Evolutionary conservation across 2,329 filamentous ascomycete genomes (phyloP).

Genomic region (Chalaropsis thielavioides): DNA sequence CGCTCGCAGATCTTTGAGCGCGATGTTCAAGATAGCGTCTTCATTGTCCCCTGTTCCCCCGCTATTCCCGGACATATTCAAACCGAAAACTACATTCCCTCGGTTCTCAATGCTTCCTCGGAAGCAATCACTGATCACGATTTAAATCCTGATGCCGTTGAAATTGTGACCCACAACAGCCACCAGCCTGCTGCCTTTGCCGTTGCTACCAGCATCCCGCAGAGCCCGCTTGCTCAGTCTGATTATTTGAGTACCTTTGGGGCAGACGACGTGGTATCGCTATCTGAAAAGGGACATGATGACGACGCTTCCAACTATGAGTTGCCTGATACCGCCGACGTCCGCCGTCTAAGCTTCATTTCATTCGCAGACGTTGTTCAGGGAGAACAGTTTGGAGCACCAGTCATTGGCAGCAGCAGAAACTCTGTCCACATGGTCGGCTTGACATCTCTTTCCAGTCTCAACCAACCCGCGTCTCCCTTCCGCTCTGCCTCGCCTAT

Average conservation of each 20-base stretch:
- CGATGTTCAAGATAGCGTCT: slow-evolving; percentile 69
- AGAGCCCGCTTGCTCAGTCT: slow-evolving; percentile 25
- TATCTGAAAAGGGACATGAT: slow-evolving; percentile 34
- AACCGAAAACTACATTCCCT: slow-evolving; percentile 85
- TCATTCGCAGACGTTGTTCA: slow-evolving; percentile 94
- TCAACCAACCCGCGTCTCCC: slow-evolving; percentile 63
- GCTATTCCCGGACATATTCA: slow-evolving; percentile 89
- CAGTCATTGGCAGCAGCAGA: slow-evolving; percentile 37
- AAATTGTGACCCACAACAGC: slow-evolving; percentile 76
- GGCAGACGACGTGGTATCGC: slow-evolving; percentile 43
- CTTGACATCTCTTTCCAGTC: slow-evolving; percentile 41
- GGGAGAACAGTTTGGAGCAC: slow-evolving; percentile 54
- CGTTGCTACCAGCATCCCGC: slow-evolving; percentile 36
- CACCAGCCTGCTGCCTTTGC: slow-evolving; percentile 66
- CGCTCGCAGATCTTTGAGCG: slow-evolving; percentile 80
- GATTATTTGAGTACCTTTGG: slow-evolving; percentile 35
- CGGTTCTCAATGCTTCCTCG: slow-evolving; percentile 80
- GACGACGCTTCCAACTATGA: slow-evolving; percentile 57
- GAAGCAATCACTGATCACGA: slow-evolving; percentile 79
- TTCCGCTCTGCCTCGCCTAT: slow-evolving; percentile 32
- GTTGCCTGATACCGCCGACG: slow-evolving; percentile 38
- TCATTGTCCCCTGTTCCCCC: slow-evolving; percentile 55
- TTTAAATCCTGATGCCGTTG: slow-evolving; percentile 74
- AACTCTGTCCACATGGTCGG: slow-evolving; percentile 58
- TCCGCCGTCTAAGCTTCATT: slow-evolving; percentile 81